A percentile compares a stretch with the other conserved stretches of the same genome.
These are phyloP conservation scores for Sugiyamaella chiloensis DNA, from an alignment of 805 yeast species.

Conservation along the genomic window DNA sequence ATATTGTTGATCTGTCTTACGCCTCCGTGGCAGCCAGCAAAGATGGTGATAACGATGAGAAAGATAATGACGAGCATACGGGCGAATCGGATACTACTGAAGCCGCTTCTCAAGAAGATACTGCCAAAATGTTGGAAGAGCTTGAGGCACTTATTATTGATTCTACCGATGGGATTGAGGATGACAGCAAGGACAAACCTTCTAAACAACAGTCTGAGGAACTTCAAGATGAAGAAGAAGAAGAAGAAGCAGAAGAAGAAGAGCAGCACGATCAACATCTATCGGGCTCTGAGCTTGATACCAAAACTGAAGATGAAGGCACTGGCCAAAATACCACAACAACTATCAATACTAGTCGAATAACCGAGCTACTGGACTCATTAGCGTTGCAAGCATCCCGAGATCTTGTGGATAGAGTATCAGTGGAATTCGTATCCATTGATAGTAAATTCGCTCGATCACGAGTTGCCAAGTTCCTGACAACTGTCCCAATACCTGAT, in stretches of 20 bases:
- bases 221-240: constrained; percentile 28
- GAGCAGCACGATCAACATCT: neutral
- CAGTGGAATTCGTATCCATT: constrained; percentile 37
- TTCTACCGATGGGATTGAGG: constrained; percentile 47
- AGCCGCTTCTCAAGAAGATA: constrained; percentile 37
- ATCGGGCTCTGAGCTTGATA: constrained; percentile 39
- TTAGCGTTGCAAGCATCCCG: constrained; percentile 22
- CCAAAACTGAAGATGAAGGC: constrained; percentile 30
- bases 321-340: constrained; percentile 1
- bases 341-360: neutral
- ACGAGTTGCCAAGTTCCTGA: constrained; percentile 55
- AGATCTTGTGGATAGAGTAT: constrained; percentile 31
- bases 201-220: constrained; percentile 40
- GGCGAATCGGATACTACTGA: constrained; percentile 34
- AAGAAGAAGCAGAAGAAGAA: neutral
- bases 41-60: constrained; percentile 42
- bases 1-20: constrained; percentile 56
- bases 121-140: constrained; percentile 1
- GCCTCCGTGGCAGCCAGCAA: constrained; percentile 24
- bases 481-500: constrained; percentile 42
- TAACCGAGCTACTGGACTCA: constrained; percentile 17
- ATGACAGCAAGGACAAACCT: constrained; percentile 13
- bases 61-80: constrained; percentile 34
- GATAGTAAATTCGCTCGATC: constrained; percentile 72
- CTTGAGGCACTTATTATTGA: constrained; percentile 6